A percentile compares a stretch with the other conserved stretches of the same genome.
Conservation (phyloP, 2,329 filamentous ascomycete genomes). For the Beauveria sp. region DNA sequence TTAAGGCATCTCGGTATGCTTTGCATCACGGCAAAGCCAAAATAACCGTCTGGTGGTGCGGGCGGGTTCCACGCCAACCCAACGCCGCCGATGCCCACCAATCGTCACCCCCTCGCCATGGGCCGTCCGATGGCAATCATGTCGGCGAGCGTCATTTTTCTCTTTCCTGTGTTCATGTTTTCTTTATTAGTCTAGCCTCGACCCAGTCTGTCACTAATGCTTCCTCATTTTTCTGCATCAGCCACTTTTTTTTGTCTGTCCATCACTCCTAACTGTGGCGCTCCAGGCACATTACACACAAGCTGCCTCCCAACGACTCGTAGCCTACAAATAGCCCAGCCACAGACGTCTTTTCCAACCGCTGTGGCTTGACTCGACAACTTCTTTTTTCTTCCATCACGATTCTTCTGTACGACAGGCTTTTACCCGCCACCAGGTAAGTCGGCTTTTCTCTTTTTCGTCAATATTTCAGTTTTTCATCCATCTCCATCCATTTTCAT, state of each 20-base stretch:
- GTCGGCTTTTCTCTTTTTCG: neutral
- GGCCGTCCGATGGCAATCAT: too few relatives aligned
- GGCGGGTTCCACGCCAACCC: slow-evolving; percentile 1
- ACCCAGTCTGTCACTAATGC: neutral
- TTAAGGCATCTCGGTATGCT: neutral
- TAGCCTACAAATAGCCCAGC: slow-evolving; percentile 9
- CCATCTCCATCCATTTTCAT: neutral
- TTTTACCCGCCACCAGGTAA: neutral
- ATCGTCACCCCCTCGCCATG: slow-evolving; percentile 3
- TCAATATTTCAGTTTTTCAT: neutral
- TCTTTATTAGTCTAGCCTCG: neutral
- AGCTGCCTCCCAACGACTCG: neutral
- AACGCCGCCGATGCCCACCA: slow-evolving; percentile 3
- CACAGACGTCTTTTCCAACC: neutral
- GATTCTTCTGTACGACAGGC: neutral
- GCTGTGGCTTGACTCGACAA: neutral
- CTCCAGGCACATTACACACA: neutral
- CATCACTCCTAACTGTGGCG: neutral
- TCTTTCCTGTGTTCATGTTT: neutral
- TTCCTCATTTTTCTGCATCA: neutral
- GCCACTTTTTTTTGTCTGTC: neutral
- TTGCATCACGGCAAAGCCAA: neutral
- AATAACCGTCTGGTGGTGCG: neutral
- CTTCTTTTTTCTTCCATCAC: neutral
- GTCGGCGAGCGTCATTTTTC: neutral